These are phyloP conservation scores for Boletus barrowsii DNA, from an alignment of 768 basidiomycete genomes.

Conservation along the genomic window DNA sequence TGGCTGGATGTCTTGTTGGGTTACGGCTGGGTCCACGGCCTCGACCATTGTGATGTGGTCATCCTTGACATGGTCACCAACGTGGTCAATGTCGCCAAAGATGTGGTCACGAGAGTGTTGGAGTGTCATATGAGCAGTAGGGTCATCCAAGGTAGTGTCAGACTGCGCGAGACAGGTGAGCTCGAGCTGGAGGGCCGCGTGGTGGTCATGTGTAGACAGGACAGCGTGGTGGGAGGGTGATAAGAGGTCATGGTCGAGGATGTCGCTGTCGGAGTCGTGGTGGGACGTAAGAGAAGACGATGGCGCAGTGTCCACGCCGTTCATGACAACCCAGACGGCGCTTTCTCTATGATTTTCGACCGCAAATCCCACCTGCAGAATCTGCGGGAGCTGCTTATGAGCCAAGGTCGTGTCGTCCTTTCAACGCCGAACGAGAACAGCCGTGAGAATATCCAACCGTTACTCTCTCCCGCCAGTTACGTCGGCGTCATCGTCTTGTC, in stretches of 20 bases:
- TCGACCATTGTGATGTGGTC: slow-evolving; percentile 33
- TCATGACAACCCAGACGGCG: slow-evolving; percentile 36
- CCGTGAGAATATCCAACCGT: slow-evolving; percentile 18
- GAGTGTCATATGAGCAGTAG: slow-evolving; percentile 26
- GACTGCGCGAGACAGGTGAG: slow-evolving; percentile 28
- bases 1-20: slow-evolving; percentile 55
- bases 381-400: slow-evolving; percentile 20
- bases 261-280: slow-evolving; percentile 30
- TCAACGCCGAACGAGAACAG: slow-evolving; percentile 18
- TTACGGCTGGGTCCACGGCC: slow-evolving; percentile 37
- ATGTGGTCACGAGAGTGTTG: slow-evolving; percentile 32
- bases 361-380: slow-evolving; percentile 20
- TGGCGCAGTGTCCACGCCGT: slow-evolving; percentile 38
- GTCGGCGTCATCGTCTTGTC: slow-evolving; percentile 2
- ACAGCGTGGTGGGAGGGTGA: slow-evolving; percentile 30
- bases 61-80: slow-evolving; percentile 32
- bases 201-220: slow-evolving; percentile 31
- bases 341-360: slow-evolving; percentile 18
- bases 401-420: slow-evolving; percentile 20
- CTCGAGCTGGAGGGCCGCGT: slow-evolving; percentile 28
- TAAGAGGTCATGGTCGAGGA: slow-evolving; percentile 32
- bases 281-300: slow-evolving; percentile 29
- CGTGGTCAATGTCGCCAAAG: slow-evolving; percentile 34
- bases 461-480: slow-evolving; percentile 8
- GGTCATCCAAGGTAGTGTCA: slow-evolving; percentile 26